Evolutionary conservation across 352 stramenopile genomes (phyloP).

Genomic region (Pythium monospermum): DNA sequence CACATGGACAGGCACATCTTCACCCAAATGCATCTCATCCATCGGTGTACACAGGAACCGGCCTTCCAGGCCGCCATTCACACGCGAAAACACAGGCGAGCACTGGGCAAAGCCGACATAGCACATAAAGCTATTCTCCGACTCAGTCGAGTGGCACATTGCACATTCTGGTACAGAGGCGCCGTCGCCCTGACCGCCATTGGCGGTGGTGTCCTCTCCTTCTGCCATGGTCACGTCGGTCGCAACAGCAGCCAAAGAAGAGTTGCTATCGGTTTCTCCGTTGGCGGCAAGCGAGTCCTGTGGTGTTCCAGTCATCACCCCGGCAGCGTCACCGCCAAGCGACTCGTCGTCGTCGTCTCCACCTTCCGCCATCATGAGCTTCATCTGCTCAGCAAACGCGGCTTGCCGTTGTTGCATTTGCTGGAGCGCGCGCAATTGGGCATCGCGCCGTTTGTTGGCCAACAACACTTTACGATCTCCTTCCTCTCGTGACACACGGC

Average conservation of each 20-base stretch:
- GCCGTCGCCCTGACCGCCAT: conserved; percentile 5
- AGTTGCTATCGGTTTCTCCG: conserved; percentile 27
- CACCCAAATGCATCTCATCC: conserved; percentile 82
- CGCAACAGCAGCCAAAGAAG: background rate
- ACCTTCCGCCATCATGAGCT: conserved; percentile 40
- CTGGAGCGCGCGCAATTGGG: conserved; percentile 67
- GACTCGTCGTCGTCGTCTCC: conserved; percentile 38
- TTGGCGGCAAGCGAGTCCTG: conserved; percentile 21
- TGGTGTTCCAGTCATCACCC: too few relatives aligned
- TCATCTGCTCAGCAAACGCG: conserved; percentile 76
- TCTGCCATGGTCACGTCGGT: conserved; percentile 46
- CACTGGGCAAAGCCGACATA: conserved; percentile 85
- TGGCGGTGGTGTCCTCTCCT: background rate
- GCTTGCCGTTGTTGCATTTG: conserved; percentile 81
- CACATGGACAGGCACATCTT: conserved; percentile 79
- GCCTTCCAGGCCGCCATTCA: conserved; percentile 53
- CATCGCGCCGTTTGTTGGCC: conserved; percentile 55
- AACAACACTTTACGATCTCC: conserved; percentile 60
- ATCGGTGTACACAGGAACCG: conserved; percentile 67
- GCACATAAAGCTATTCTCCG: conserved; percentile 80
- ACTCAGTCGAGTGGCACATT: conserved; percentile 82
- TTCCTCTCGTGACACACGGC: conserved; percentile 60
- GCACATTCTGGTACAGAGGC: conserved; percentile 55
- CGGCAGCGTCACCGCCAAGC: conserved; percentile 15
- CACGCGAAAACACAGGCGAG: conserved; percentile 61